These are phyloP conservation scores for Phlyctochytrium arcticum DNA, from an alignment of 192 early-diverging fungal genomes.

Conservation along the genomic window DNA sequence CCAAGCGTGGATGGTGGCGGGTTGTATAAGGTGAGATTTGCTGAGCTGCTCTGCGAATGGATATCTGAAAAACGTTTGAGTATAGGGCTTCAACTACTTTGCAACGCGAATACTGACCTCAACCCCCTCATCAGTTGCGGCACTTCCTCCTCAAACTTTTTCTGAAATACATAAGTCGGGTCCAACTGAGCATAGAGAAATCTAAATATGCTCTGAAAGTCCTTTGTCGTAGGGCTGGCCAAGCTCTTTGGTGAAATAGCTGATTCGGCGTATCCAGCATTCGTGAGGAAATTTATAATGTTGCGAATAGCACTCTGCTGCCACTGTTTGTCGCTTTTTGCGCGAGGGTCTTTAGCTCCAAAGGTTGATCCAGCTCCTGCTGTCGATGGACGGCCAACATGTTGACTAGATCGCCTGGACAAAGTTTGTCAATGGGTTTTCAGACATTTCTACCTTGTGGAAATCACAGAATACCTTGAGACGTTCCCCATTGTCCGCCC, in stretches of 20 bases:
- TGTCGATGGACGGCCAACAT: slow-evolving; percentile 20
- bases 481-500: slow-evolving; percentile 17
- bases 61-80: slow-evolving; percentile 38
- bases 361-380: slow-evolving; percentile 2
- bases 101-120: slow-evolving; percentile 35
- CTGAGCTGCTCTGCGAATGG: slow-evolving; percentile 63
- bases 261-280: slow-evolving; percentile 55
- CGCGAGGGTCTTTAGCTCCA: slow-evolving; percentile 63
- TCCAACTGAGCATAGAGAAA: slow-evolving; percentile 71
- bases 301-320: slow-evolving; percentile 52
- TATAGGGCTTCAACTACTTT: neutral
- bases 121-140: slow-evolving; percentile 56
- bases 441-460: neutral
- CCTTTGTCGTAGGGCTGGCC: slow-evolving; percentile 60
- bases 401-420: slow-evolving; percentile 13
- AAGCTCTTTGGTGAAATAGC: slow-evolving; percentile 55
- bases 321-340: slow-evolving; percentile 59
- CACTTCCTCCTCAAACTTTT: slow-evolving; percentile 71
- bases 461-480: neutral
- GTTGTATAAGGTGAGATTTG: slow-evolving; percentile 65
- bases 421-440: neutral
- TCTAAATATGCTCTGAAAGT: slow-evolving; percentile 70
- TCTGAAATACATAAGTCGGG: slow-evolving; percentile 52
- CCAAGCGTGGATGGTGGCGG: slow-evolving; percentile 69
- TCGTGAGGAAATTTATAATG: slow-evolving; percentile 61